phyloP scores from a whole-genome alignment of 176 grass and related monocot species.

The Oryza rufipogon region DNA sequence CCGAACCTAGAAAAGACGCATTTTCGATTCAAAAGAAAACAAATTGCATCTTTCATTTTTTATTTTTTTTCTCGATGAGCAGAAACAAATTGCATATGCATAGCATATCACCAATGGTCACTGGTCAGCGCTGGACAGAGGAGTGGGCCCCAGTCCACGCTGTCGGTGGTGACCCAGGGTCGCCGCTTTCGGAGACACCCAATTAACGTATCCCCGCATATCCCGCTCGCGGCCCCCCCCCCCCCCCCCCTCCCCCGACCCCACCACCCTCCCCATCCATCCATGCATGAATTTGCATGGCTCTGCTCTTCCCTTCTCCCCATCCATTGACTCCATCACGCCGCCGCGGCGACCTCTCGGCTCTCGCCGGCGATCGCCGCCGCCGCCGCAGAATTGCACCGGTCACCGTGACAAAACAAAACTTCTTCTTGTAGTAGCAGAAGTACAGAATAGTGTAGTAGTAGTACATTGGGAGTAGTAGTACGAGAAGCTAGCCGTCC shows the following conservation, averaged over 20 bases:
- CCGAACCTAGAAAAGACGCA: too few species aligned
- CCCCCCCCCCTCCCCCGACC: too few species aligned
- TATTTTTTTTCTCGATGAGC: not conserved
- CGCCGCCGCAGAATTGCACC: too few species aligned
- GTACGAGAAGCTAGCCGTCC: constrained; percentile 44
- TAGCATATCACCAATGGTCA: not conserved
- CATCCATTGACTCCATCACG: too few species aligned
- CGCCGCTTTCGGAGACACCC: constrained; percentile 35
- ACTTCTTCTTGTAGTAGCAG: too few species aligned
- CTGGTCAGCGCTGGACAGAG: not conserved
- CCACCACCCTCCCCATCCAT: not conserved
- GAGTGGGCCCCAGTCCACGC: not conserved
- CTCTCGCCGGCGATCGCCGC: not conserved
- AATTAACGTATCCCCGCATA: constrained; percentile 29
- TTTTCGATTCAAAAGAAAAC: not conserved
- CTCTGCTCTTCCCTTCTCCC: not conserved
- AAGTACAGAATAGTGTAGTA: too few species aligned
- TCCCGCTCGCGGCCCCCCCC: too few species aligned
- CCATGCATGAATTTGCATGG: not conserved
- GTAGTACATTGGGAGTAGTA: not conserved
- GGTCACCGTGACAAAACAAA: not conserved
- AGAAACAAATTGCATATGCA: not conserved
- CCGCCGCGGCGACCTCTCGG: not conserved
- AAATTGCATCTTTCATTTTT: too few species aligned
- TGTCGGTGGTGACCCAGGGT: not conserved